Percentiles rank a stretch among this genome's conserved stretches.
These are phyloP conservation scores for Penicillium sp. DNA, from an alignment of 2,329 filamentous ascomycete genomes.

Conservation along the genomic window DNA sequence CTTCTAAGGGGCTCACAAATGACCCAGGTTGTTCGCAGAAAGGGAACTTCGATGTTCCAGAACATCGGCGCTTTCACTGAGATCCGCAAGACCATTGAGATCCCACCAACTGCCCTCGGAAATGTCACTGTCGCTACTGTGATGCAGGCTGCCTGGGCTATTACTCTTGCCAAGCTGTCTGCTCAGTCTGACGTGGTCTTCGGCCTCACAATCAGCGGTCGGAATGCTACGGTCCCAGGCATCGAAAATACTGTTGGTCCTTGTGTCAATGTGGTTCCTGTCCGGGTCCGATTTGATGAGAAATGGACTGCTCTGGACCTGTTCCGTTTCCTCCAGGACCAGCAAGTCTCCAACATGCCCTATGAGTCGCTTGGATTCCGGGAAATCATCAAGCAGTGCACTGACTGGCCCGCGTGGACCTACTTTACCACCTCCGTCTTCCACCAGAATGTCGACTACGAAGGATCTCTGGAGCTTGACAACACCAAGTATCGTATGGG, in stretches of 20 bases:
- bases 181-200: slow-evolving; percentile 59
- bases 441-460: slow-evolving; percentile 39
- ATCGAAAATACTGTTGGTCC: slow-evolving; percentile 61
- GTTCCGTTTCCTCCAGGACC: slow-evolving; percentile 54
- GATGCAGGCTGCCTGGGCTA: slow-evolving; percentile 65
- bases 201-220: slow-evolving; percentile 64
- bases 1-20: slow-evolving; percentile 58
- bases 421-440: slow-evolving; percentile 44
- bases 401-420: slow-evolving; percentile 42
- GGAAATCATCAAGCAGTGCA: slow-evolving; percentile 51
- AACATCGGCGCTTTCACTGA: slow-evolving; percentile 37
- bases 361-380: slow-evolving; percentile 56
- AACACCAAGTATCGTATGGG: slow-evolving; percentile 40
- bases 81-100: slow-evolving; percentile 35
- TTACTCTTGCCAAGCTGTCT: slow-evolving; percentile 58
- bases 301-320: slow-evolving; percentile 54
- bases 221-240: slow-evolving; percentile 56
- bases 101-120: slow-evolving; percentile 48
- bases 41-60: slow-evolving; percentile 35
- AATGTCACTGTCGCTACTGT: slow-evolving; percentile 63
- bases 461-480: slow-evolving; percentile 39
- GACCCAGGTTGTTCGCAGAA: slow-evolving; percentile 39
- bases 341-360: slow-evolving; percentile 56
- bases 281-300: slow-evolving; percentile 56
- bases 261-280: slow-evolving; percentile 65